phyloP scores from a whole-genome alignment of 129 eudicot genomes.

The Centrapalus pauciflorus region DNA sequence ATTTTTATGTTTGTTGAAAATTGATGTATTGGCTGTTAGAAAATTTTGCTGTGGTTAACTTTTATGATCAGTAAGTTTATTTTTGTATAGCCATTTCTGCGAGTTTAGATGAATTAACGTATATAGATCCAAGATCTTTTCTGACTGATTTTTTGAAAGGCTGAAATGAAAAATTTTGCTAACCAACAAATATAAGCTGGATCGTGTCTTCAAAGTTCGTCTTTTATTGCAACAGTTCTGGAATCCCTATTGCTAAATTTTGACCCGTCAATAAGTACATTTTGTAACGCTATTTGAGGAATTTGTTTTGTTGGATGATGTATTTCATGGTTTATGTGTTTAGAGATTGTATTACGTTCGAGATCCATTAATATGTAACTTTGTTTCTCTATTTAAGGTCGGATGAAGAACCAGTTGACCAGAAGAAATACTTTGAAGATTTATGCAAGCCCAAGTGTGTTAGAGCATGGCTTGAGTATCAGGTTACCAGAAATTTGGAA shows the following conservation, averaged over 20 bases:
- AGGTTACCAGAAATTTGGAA: conserved; percentile 29
- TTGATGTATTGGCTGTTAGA: neutral
- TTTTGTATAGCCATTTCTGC: neutral
- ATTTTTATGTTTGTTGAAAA: neutral
- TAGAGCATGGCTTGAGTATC: conserved; percentile 61
- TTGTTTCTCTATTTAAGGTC: conserved; percentile 42
- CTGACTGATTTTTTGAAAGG: neutral
- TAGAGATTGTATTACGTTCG: neutral
- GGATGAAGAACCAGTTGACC: conserved; percentile 84
- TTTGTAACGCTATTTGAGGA: neutral
- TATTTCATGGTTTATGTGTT: neutral
- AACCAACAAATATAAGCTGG: neutral
- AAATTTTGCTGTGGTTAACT: neutral
- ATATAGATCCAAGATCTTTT: neutral
- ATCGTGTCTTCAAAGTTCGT: neutral
- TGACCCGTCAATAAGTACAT: too few species aligned
- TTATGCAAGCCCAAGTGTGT: conserved; percentile 79
- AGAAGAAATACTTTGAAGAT: conserved; percentile 60
- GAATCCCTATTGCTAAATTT: neutral
- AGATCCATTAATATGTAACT: neutral
- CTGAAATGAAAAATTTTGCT: neutral
- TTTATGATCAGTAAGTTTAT: neutral
- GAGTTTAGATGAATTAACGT: neutral
- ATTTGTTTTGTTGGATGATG: conserved; percentile 7
- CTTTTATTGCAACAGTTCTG: neutral